A percentile compares a stretch with the other conserved stretches of the same genome.
phyloP scores from a whole-genome alignment of 2,329 filamentous ascomycete species.

The Trichoderma sp. region DNA sequence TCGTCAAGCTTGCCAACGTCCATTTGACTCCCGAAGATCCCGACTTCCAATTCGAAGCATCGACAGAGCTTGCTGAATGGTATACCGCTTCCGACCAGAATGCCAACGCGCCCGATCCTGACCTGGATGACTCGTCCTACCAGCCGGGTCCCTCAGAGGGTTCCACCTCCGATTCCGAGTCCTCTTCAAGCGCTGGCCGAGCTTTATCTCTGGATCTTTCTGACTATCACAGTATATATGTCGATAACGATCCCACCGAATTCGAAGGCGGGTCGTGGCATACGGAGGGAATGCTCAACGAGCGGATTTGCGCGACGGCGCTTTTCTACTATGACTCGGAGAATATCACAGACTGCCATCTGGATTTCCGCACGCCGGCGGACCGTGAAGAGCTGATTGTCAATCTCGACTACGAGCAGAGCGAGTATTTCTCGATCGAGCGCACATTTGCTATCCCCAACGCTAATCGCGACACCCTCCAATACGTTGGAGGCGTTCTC shows the following conservation, averaged over 20 bases:
- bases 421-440: constrained; percentile 41
- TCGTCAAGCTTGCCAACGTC: constrained; percentile 65
- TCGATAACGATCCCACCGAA: background rate
- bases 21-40: constrained; percentile 62
- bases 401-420: constrained; percentile 38
- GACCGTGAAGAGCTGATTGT: constrained; percentile 37
- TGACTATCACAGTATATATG: background rate
- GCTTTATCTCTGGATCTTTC: background rate
- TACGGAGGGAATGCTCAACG: constrained; percentile 49
- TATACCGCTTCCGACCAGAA: background rate
- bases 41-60: constrained; percentile 11
- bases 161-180: background rate
- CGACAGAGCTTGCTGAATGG: constrained; percentile 12
- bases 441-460: constrained; percentile 42
- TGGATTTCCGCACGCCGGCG: constrained; percentile 53
- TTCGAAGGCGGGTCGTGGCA: constrained; percentile 57
- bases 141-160: background rate
- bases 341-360: constrained; percentile 57
- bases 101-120: background rate
- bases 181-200: background rate
- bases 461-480: constrained; percentile 30
- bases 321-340: constrained; percentile 63
- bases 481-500: constrained; percentile 51
- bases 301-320: constrained; percentile 65
- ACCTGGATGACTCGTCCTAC: constrained; percentile 12